Conservation (phyloP, 139 green algal genomes). For the Chlamydomonas applanata region DNA sequence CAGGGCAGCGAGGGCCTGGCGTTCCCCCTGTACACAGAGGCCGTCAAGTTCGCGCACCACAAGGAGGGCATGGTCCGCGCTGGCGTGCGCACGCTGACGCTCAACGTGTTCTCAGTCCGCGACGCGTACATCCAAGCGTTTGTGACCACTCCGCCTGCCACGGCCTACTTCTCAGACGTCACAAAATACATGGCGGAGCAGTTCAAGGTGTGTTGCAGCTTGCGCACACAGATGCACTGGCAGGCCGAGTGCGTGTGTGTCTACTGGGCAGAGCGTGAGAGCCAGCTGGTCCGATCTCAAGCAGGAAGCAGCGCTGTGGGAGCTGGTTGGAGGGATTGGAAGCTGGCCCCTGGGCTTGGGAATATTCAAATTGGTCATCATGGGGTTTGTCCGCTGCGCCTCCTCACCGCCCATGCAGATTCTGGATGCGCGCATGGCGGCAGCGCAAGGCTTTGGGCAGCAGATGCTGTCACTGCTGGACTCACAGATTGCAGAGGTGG, state of each 20-base stretch:
- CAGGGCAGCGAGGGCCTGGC: background rate
- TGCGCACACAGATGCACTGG: too few species aligned
- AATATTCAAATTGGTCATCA: background rate
- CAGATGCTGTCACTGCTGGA: conserved; percentile 63
- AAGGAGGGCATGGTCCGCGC: conserved; percentile 94
- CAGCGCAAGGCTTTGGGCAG: conserved; percentile 31
- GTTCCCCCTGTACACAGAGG: conserved; percentile 93
- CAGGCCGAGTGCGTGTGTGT: too few species aligned
- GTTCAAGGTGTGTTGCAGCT: conserved; percentile 69
- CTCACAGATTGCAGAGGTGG: conserved; percentile 82
- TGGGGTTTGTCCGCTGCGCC: background rate
- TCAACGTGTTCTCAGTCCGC: conserved; percentile 89
- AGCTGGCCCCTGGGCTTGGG: too few species aligned
- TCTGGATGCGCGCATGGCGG: conserved; percentile 30
- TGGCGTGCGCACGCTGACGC: conserved; percentile 92
- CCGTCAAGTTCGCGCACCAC: conserved; percentile 89
- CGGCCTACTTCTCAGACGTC: conserved; percentile 67
- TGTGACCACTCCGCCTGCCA: conserved; percentile 54
- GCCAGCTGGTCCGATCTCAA: too few species aligned
- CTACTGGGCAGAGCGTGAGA: too few species aligned
- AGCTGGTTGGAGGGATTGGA: too few species aligned
- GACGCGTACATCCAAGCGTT: conserved; percentile 71
- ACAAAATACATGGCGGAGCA: conserved; percentile 67
- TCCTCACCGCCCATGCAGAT: conserved; percentile 32
- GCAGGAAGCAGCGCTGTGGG: too few species aligned